These are phyloP conservation scores for Speleostelium caveatum DNA, from an alignment of 78 protist genomes.

Conservation along the genomic window DNA sequence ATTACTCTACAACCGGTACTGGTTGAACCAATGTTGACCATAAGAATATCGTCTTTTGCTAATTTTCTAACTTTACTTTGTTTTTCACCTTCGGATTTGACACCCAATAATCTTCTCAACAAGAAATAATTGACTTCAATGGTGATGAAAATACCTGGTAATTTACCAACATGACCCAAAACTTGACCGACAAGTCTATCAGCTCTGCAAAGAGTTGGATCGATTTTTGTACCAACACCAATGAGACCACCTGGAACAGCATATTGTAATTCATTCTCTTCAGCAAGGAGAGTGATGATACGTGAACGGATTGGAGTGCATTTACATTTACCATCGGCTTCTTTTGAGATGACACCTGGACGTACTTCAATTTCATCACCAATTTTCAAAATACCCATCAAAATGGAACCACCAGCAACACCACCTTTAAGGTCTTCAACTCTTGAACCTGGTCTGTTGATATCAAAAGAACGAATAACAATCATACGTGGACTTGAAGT, in stretches of 20 bases:
- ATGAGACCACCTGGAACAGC: conserved; percentile 99
- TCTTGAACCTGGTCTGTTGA: conserved; percentile 98
- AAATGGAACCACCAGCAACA: conserved; percentile 99
- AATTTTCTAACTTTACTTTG: conserved; percentile 91
- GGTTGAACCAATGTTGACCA: conserved; percentile 99
- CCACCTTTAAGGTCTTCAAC: conserved; percentile 98
- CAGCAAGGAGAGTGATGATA: conserved; percentile 96
- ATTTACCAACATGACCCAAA: conserved; percentile 95
- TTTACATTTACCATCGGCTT: conserved; percentile 84
- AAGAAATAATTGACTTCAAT: conserved; percentile 94
- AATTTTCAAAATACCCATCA: conserved; percentile 96
- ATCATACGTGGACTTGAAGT: conserved; percentile 95
- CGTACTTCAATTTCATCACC: conserved; percentile 99
- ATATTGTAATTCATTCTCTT: conserved; percentile 94
- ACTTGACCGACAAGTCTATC: conserved; percentile 99
- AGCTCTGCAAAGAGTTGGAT: conserved; percentile 98
- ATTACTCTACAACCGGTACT: conserved; percentile 97
- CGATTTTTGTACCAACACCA: conserved; percentile 99
- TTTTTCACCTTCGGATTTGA: conserved; percentile 94
- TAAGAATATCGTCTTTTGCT: conserved; percentile 91
- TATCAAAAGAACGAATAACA: conserved; percentile 99
- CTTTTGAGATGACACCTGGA: conserved; percentile 96
- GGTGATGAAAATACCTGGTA: conserved; percentile 95
- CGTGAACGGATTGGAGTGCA: conserved; percentile 94
- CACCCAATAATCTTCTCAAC: conserved; percentile 98